Base-by-base conservation (phyloP, 2,329 filamentous ascomycete species). In the Exophiala oligosperma region DNA sequence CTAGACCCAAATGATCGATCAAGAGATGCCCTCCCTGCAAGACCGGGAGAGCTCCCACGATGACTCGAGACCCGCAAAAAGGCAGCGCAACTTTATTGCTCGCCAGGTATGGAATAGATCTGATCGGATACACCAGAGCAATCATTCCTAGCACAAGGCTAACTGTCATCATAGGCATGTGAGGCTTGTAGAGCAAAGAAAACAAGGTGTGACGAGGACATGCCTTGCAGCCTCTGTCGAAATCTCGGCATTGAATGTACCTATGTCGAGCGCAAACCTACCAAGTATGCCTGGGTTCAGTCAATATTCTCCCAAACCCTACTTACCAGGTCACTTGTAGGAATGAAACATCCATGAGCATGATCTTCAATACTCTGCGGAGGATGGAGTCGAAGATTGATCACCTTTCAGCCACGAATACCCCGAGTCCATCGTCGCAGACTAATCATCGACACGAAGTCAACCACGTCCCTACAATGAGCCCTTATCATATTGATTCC, bases 321-420 rank as follows among this genome's bases (percentile, higher is more conserved):
- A 46, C 40, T 2, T 41, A 47, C 47, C 35, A 38, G 11, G 44
- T 49, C 53, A n/a, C 49, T 32, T 53, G 38, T 49, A 80, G 77
- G 62, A 81, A 79, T 52, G 80, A 83, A 57, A 78, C 81, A 54
- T 81, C 80, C 2, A 76, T 83, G 66, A 74, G 77, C 26, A 76
- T 81, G 67, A 80, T 82, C 29, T 81, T 82, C 68, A 82, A 80
- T 64, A 80, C 80, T 9, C 75, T 83, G 24, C 75, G 79, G 68
- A 74, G 80, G 11, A 72, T 83, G 17, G 80, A 83, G 66, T 73
- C 75, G 3, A 83, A 82, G 64, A 71, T 83, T 40, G 80, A 83
- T 63, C 73, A 76, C 52, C 67, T 81, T 12, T 77, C 79, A 51
- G 71, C 62, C 56, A 73, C 61, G 55, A 73, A 66, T 62, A 71